Evolutionary conservation across 208 protist species (phyloP), one percentile per base, ranked within the genome.

Genomic region (Crithidia fasciculata): DNA sequence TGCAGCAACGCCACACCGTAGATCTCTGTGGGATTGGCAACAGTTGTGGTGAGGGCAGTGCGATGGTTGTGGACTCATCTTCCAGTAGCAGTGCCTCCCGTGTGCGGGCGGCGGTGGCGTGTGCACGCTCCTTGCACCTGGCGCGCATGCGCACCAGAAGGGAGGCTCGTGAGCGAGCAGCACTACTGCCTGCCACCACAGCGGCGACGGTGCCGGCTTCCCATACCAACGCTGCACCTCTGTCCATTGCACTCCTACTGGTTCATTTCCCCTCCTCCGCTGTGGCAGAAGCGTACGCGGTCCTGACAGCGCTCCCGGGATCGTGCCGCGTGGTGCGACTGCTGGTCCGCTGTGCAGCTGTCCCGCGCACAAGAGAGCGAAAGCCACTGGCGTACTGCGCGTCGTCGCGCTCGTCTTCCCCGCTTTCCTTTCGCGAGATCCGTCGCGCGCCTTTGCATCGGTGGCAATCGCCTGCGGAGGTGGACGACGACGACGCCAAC

Each of bases 41-140:
- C 1, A 1, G 0, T 28, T 28, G 28, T 28, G 28, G 28, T 28
- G 28, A 28, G 28, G 1, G 28, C 28, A 28, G 28, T 28, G 28
- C 28, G 19, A 58, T 4, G 28, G 56, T 39, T 19, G 39, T 3
- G 39, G 39, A 61, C 12, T 15, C 39, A 13, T 9, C 15, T 8
- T 8, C 39, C 0, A 64, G 43, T 0, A 13, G 45, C 10, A 54
- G 60, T 19, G n/a, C 60, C 3, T 12, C n/a, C 40, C 28, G 19
- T 15, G 60, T 52, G 19, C 39, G 37, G 45, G 60, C 15, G 2
- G 60, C 60, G 2, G 60, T 54, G 60, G 60, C 60, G 18, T 54
- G 6, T 28, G 60, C 28, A 4, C 60, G 44, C 4, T 66, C 60
- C 4, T 28, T 41, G 60, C 60, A 44, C 41, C 44, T 44, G 12